These are phyloP conservation scores for Fusarium mexicanum DNA, from an alignment of 2,329 filamentous ascomycete genomes.

Conservation along the genomic window DNA sequence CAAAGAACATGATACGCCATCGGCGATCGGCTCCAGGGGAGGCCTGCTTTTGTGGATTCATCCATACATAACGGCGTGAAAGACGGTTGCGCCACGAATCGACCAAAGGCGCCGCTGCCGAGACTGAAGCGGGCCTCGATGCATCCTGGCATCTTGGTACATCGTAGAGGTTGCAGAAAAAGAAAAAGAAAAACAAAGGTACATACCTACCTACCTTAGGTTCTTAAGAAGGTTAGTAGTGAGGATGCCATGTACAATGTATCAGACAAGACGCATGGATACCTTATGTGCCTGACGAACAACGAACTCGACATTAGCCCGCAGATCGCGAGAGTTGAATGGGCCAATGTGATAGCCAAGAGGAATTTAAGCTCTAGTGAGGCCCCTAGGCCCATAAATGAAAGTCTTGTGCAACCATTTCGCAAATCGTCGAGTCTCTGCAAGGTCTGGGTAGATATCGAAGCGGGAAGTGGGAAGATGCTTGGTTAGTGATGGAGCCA, in stretches of 20 bases:
- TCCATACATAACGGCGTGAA: slow-evolving; percentile 16
- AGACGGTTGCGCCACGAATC: slow-evolving; percentile 28
- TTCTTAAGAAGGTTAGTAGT: background rate
- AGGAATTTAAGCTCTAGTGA: background rate
- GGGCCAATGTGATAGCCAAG: background rate
- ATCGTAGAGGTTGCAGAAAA: background rate
- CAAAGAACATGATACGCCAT: slow-evolving; percentile 26
- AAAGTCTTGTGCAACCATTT: slow-evolving; percentile 29
- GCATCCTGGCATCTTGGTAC: background rate
- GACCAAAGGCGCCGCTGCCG: slow-evolving; percentile 31
- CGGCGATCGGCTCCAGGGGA: slow-evolving; percentile 28
- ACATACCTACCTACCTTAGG: no score
- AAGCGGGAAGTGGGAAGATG: slow-evolving; percentile 31
- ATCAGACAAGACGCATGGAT: slow-evolving; percentile 21
- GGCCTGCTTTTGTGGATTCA: slow-evolving; percentile 17
- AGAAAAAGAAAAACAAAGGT: background rate
- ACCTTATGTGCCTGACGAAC: slow-evolving; percentile 18
- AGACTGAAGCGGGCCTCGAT: slow-evolving; percentile 12
- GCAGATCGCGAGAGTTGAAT: slow-evolving; percentile 1
- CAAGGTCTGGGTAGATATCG: slow-evolving; percentile 20
- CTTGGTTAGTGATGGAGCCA: slow-evolving; percentile 12
- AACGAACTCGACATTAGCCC: background rate
- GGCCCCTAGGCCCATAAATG: background rate
- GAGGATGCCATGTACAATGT: background rate
- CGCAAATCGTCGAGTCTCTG: slow-evolving; percentile 16